Evolutionary conservation across 441 rosid species (phyloP).

Genomic region (Adansonia grandidieri): DNA sequence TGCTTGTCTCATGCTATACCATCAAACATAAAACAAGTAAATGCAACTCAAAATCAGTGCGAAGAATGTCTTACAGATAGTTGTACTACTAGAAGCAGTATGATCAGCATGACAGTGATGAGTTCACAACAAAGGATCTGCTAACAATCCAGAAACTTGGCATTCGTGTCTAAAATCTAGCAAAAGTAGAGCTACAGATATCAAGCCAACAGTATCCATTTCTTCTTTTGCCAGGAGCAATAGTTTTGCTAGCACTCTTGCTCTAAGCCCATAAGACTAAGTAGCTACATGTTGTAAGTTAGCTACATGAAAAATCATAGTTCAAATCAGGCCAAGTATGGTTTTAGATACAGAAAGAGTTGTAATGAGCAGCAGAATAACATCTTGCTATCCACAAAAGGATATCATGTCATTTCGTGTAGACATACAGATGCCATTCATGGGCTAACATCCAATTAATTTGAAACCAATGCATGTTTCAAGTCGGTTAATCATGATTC

Average conservation of each 20-base stretch:
- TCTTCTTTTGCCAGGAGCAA: conserved; percentile 13
- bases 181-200: neutral
- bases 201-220: neutral
- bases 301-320: conserved; percentile 7
- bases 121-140: neutral
- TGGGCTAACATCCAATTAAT: neutral
- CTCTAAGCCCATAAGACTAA: neutral
- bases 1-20: neutral
- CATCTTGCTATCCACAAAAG: conserved; percentile 1
- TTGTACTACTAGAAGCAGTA: conserved; percentile 6
- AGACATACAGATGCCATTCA: neutral
- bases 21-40: neutral
- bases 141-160: conserved; percentile 3
- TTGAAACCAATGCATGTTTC: neutral
- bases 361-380: neutral
- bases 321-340: neutral
- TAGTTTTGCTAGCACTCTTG: neutral
- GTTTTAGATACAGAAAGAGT: conserved; percentile 17
- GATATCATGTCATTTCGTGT: neutral
- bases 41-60: conserved; percentile 12
- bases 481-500: neutral
- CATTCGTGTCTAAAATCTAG: neutral
- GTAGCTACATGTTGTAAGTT: neutral
- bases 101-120: neutral
- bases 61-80: conserved; percentile 12